A percentile compares a stretch with the other conserved stretches of the same genome.
These are phyloP conservation scores for Pleurotus citrinopileatus DNA, from an alignment of 768 basidiomycete genomes.

Conservation along the genomic window DNA sequence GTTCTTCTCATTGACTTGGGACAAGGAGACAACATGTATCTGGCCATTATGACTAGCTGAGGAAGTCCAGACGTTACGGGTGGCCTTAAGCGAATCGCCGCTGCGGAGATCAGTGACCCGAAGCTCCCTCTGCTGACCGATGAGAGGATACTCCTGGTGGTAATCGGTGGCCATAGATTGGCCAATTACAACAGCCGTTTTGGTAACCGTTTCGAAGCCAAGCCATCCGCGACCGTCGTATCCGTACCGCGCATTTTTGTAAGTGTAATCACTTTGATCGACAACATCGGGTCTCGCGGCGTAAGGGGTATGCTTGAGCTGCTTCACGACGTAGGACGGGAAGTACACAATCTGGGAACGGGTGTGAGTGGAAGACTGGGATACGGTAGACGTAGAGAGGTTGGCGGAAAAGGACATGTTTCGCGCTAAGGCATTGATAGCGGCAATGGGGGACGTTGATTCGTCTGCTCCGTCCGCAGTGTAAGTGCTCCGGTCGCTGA, in stretches of 20 bases:
- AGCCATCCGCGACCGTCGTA: slow-evolving; percentile 14
- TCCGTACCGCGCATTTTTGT: slow-evolving; percentile 12
- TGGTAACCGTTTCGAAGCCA: slow-evolving; percentile 14
- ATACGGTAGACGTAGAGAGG: slow-evolving; percentile 11
- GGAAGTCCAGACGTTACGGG: not conserved
- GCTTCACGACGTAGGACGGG: slow-evolving; percentile 14
- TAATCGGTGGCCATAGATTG: slow-evolving; percentile 10
- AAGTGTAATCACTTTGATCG: slow-evolving; percentile 13
- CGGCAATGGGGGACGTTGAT: slow-evolving; percentile 4
- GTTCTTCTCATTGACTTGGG: slow-evolving; percentile 4
- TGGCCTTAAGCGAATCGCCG: not conserved
- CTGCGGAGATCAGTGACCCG: not conserved
- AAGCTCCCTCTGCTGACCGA: slow-evolving; percentile 9
- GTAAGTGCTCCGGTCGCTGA: slow-evolving; percentile 4
- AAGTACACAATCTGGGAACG: slow-evolving; percentile 14
- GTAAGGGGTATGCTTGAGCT: slow-evolving; percentile 12
- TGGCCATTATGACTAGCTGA: not conserved
- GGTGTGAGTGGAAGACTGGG: slow-evolving; percentile 7
- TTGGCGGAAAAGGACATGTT: slow-evolving; percentile 13
- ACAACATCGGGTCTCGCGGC: slow-evolving; percentile 2
- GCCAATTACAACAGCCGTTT: slow-evolving; percentile 10
- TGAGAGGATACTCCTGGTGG: slow-evolving; percentile 10
- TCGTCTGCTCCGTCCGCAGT: not conserved
- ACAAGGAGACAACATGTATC: not conserved
- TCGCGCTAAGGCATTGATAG: slow-evolving; percentile 12